Evolutionary conservation across 75 land plant genomes (phyloP).

Genomic region (Ceratopteris richardii): DNA sequence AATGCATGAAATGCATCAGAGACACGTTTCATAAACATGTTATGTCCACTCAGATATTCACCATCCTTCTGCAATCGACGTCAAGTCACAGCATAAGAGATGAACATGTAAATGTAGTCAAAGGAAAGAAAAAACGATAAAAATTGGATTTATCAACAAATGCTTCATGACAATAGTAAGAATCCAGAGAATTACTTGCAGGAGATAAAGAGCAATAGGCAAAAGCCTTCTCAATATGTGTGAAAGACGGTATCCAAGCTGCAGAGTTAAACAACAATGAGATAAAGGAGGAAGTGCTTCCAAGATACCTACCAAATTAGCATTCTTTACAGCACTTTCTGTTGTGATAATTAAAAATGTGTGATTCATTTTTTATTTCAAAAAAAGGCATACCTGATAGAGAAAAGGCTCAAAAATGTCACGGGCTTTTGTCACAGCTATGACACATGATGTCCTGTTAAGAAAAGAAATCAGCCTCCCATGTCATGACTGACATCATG

Average conservation of each 20-base stretch:
- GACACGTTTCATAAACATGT: slow-evolving; percentile 80
- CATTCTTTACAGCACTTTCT: no score
- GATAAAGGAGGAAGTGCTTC: neutral
- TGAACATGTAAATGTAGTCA: no score
- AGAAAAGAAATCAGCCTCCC: neutral
- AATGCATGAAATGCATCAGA: slow-evolving; percentile 75
- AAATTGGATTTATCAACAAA: neutral
- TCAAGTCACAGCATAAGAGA: no score
- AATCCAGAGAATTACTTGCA: slow-evolving; percentile 23
- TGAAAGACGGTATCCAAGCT: slow-evolving; percentile 85
- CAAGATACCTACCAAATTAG: no score
- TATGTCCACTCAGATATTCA: slow-evolving; percentile 91
- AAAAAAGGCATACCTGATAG: slow-evolving; percentile 51
- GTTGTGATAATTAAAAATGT: neutral
- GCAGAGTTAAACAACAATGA: slow-evolving; percentile 1
- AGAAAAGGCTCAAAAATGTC: slow-evolving; percentile 93
- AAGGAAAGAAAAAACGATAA: neutral
- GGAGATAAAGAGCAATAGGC: slow-evolving; percentile 50
- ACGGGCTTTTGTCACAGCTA: slow-evolving; percentile 94
- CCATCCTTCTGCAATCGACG: slow-evolving; percentile 96
- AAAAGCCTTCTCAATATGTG: slow-evolving; percentile 73
- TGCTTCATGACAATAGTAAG: neutral
- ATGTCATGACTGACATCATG: no score
- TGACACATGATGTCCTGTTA: slow-evolving; percentile 89
- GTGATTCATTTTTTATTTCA: neutral